Conservation (phyloP, 306 rosid genomes). For the Elaeagnus macrophylla region DNA sequence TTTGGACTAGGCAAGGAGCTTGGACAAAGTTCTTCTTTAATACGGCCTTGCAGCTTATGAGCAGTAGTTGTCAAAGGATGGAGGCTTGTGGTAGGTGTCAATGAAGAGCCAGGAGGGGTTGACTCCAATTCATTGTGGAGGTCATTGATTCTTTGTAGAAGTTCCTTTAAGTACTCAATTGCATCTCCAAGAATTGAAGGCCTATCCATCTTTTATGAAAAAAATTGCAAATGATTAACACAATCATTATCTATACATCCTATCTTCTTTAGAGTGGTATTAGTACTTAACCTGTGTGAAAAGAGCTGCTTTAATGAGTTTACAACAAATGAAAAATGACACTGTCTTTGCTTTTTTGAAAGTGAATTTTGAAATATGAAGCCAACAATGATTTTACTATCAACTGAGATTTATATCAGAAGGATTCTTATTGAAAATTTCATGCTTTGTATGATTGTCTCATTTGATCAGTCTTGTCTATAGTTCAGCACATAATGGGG, state of each 20-base stretch:
- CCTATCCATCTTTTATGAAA: slow-evolving; percentile 72
- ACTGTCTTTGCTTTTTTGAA: too few species aligned
- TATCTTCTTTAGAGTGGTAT: background rate
- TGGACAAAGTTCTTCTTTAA: slow-evolving; percentile 90
- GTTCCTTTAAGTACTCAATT: slow-evolving; percentile 90
- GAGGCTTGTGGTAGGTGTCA: slow-evolving; percentile 55
- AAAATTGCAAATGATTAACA: background rate
- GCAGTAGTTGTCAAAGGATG: slow-evolving; percentile 83
- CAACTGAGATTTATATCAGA: background rate
- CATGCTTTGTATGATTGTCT: too few species aligned
- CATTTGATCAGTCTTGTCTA: too few species aligned
- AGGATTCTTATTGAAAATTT: background rate
- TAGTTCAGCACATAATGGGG: too few species aligned
- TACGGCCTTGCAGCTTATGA: slow-evolving; percentile 59
- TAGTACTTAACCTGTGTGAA: background rate
- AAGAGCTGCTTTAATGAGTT: background rate
- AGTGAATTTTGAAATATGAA: background rate
- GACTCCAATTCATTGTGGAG: slow-evolving; percentile 85
- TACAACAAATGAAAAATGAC: background rate
- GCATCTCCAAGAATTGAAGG: slow-evolving; percentile 99
- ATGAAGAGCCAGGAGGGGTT: slow-evolving; percentile 55
- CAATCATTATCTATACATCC: background rate
- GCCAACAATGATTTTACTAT: background rate
- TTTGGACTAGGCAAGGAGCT: slow-evolving; percentile 65
- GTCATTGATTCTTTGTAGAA: slow-evolving; percentile 78